Base-by-base conservation (phyloP, 1,139 yeast species). In the Protomyces lactucae-debilis region DNA sequence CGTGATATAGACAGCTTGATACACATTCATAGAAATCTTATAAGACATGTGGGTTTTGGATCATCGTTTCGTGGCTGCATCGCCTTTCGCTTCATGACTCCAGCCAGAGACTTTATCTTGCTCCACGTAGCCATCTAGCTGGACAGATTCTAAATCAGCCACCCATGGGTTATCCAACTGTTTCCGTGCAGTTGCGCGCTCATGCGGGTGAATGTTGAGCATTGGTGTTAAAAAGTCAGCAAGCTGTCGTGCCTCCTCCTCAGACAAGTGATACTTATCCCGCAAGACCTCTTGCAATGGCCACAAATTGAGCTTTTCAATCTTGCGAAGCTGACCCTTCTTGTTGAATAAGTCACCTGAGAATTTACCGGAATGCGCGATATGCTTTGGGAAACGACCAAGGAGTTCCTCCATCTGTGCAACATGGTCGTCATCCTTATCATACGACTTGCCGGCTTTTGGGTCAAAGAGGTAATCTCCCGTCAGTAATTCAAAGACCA, bases 401-500 rank as follows among this genome's bases (percentile, higher is more conserved):
- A 87, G 75, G 48, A 88, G 77, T 75, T 88, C 96, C 51, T 88
- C 82, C 36, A 88, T 87, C 73, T 88, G 96, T 0, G 95, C 96
- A 69, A 89, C 75, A 74, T 89, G 96, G 74, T 89, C 96, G 70
- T 89, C 96, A 73, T 88, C 91, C 72, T 87, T 87, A 66, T 81
- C 76, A 72, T 86, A 88, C 52, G 76, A 71, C 40, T 55, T 57
- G 8, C 91, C 90, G 64, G 81, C 82, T 65, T 84, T 87, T 10
- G 96, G 96, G 73, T 88, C 95, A 75, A 89, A 90, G 61, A 89
- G 75, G 71, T 86, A 89, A 74, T 90, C 96, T 3, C 95, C 95
- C 2, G 96, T 88, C 61, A 89, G 76, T 51, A 89, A 79, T 75
- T 89, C 96, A 73, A 89, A 89, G 14, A 86, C 77, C 71, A 90